phyloP scores from a whole-genome alignment of 23 red algal species.

The Pyropia yezoensis region DNA sequence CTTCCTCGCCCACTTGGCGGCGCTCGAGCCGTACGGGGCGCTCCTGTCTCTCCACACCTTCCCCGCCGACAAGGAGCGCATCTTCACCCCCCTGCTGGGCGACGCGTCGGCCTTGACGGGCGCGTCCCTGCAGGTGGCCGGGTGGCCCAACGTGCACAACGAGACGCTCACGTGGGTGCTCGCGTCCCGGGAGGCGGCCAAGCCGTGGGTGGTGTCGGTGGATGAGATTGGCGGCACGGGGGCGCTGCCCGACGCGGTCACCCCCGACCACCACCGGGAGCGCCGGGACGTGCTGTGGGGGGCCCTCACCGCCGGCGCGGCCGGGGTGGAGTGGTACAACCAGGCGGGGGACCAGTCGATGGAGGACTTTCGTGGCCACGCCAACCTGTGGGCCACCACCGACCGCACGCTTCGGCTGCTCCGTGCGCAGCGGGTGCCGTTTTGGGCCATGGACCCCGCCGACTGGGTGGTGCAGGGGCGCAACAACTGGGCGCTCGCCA shows the following conservation, averaged over 20 bases:
- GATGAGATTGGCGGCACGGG: conserved; percentile 37
- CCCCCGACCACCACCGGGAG: too few relatives aligned
- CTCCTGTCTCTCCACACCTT: conserved; percentile 42
- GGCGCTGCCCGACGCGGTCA: neutral
- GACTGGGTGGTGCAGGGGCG: neutral
- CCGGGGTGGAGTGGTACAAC: conserved; percentile 32
- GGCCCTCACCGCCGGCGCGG: conserved; percentile 36
- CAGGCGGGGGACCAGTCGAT: conserved; percentile 20
- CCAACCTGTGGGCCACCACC: conserved; percentile 22
- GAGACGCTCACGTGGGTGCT: conserved; percentile 30
- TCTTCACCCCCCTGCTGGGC: conserved; percentile 30
- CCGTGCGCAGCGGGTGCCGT: conserved; percentile 13
- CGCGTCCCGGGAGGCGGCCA: conserved; percentile 6
- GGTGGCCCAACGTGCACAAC: conserved; percentile 11
- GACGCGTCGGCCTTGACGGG: neutral
- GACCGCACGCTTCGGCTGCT: conserved; percentile 15
- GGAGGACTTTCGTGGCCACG: conserved; percentile 33
- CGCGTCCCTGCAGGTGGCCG: conserved; percentile 23
- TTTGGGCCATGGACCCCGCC: conserved; percentile 28
- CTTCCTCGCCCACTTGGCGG: conserved; percentile 25
- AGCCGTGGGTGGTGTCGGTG: conserved; percentile 38
- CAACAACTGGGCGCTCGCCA: too few relatives aligned
- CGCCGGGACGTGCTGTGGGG: conserved; percentile 38
- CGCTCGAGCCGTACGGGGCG: conserved; percentile 17
- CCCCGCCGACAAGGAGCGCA: conserved; percentile 16